These are phyloP conservation scores for Lactifluus hygrophoroides DNA, from an alignment of 768 basidiomycete genomes.

Conservation along the genomic window DNA sequence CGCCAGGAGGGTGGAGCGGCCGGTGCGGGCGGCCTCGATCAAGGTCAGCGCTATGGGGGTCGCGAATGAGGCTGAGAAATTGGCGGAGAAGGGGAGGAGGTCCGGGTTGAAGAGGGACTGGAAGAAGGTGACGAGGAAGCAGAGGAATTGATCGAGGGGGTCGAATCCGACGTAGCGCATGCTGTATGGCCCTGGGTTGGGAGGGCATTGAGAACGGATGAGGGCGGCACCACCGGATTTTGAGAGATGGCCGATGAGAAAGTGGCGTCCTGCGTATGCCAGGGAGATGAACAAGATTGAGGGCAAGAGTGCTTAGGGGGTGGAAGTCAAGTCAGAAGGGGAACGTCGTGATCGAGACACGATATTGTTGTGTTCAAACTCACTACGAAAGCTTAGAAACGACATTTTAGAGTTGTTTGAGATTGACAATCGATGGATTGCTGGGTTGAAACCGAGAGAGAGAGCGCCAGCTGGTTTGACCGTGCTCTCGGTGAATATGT, in stretches of 20 bases:
- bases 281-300: conserved; percentile 10
- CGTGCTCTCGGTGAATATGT: too few relatives aligned
- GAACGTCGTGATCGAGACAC: too few relatives aligned
- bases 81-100: conserved; percentile 1
- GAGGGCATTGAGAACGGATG: conserved; percentile 1
- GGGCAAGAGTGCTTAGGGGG: conserved; percentile 8
- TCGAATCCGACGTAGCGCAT: conserved; percentile 9
- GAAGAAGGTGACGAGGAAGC: conserved; percentile 18
- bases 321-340: not conserved
- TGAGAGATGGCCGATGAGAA: conserved; percentile 11
- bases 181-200: conserved; percentile 12
- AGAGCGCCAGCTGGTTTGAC: too few relatives aligned
- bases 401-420: not conserved
- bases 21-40: conserved; percentile 14
- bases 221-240: conserved; percentile 11
- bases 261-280: conserved; percentile 1
- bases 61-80: conserved; percentile 9
- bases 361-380: not conserved
- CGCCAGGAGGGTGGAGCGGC: conserved; percentile 2
- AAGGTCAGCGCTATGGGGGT: conserved; percentile 11
- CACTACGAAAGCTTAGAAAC: not conserved
- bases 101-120: conserved; percentile 3
- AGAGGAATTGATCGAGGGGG: conserved; percentile 2
- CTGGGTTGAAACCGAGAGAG: not conserved
- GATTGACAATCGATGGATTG: not conserved